Evolutionary conservation across 441 rosid genomes (phyloP), one percentile per base, ranked within the genome.

Genomic region (Capsella rubella): DNA sequence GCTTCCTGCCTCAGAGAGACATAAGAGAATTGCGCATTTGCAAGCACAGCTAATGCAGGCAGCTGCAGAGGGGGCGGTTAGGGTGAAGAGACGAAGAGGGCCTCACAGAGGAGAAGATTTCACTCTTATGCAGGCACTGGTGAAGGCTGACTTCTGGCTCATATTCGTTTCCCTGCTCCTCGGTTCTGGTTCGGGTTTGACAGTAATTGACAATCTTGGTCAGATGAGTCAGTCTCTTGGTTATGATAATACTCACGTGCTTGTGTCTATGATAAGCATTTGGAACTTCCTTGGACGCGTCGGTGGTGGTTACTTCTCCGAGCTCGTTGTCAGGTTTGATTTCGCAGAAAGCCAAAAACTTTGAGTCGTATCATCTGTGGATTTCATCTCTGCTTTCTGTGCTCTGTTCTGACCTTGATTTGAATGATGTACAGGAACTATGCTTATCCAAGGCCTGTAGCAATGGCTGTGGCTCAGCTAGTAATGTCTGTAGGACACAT

Each of bases 221-320:
- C 99, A 95, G 89, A 86, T 93, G 93, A 89, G 97, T 79, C 93
- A 91, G 72, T 95, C 99, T 72, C 84, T 93, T 14, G 97, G 97
- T 13, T 90, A 90, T 60, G 79, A 90, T 74, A 90, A 91, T 75
- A 68, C 96, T 25, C 96, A 91, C 68, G 90, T 93, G 51, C 90
- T 89, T 77, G 97, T 93, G 53, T 95, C 97, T 61, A 82, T 95
- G 97, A 90, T 95, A 74, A 95, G 99, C 81, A 87, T 95, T 78
- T 95, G 98, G 97, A 95, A 93, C 85, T 95, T 95, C 76, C 97
- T 95, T 62, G 97, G 99, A 39, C 96, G 98, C 6, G 69, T 95
- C 54, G 95, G 95, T 1, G 98, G 99, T 2, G 99, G 99, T 69
- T 95, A 87, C 80, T 93, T 95, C 79, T 95, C 99, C 6, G 98